Evolutionary conservation across 305 asterid species (phyloP).

Genomic region (Fraxinus albicans): DNA sequence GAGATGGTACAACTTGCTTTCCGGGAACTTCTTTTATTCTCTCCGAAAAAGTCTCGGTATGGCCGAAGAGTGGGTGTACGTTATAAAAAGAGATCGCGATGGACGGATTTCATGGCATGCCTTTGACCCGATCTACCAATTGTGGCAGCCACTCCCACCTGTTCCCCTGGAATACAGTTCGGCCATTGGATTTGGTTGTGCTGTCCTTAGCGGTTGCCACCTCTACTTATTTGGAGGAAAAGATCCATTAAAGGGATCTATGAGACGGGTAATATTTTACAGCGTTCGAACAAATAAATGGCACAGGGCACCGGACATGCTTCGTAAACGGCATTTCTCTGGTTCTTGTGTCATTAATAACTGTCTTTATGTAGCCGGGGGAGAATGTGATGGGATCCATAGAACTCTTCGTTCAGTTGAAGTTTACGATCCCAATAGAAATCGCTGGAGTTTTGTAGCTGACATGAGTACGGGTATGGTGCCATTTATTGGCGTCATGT

Average conservation of each 20-base stretch:
- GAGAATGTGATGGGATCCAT: slow-evolving; percentile 92
- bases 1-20: slow-evolving; percentile 85
- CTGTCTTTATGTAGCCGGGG: slow-evolving; percentile 94
- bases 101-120: slow-evolving; percentile 97
- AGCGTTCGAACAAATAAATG: slow-evolving; percentile 94
- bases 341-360: slow-evolving; percentile 48
- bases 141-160: slow-evolving; percentile 98
- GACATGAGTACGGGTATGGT: slow-evolving; percentile 99
- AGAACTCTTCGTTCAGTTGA: slow-evolving; percentile 92
- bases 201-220: slow-evolving; percentile 96
- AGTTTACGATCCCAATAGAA: slow-evolving; percentile 85
- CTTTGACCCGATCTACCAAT: slow-evolving; percentile 81
- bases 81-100: slow-evolving; percentile 82
- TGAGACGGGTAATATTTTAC: slow-evolving; percentile 86
- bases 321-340: slow-evolving; percentile 71
- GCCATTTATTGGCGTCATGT: slow-evolving; percentile 32
- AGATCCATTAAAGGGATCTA: slow-evolving; percentile 86
- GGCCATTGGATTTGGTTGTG: slow-evolving; percentile 95
- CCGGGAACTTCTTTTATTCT: slow-evolving; percentile 89
- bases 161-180: slow-evolving; percentile 78
- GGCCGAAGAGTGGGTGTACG: slow-evolving; percentile 98
- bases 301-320: slow-evolving; percentile 98
- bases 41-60: slow-evolving; percentile 84
- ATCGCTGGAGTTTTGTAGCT: slow-evolving; percentile 82
- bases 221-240: slow-evolving; percentile 30